Conservation (phyloP, 1,284 basidiomycete genomes). For the Athelia sp. region DNA sequence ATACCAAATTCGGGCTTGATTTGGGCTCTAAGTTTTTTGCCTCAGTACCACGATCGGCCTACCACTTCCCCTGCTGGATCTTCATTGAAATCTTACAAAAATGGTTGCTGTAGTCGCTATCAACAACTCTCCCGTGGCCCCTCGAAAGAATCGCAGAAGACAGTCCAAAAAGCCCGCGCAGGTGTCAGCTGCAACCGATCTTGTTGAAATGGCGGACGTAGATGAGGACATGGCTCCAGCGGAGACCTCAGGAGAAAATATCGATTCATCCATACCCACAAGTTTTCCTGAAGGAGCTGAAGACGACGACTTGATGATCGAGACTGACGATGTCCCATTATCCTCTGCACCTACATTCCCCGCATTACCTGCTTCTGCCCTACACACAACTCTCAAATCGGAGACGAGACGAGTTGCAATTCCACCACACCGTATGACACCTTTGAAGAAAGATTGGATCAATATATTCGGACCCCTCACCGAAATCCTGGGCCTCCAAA, state of each 20-base stretch:
- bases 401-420: conserved; percentile 84
- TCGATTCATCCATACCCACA: background rate
- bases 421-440: conserved; percentile 96
- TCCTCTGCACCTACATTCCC: conserved; percentile 59
- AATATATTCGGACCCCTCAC: conserved; percentile 96
- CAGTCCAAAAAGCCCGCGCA: conserved; percentile 39
- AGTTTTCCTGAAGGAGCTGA: conserved; percentile 18
- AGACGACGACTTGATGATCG: conserved; percentile 65
- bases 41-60: background rate
- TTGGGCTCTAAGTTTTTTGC: no score
- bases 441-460: conserved; percentile 96
- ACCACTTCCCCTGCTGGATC: no score
- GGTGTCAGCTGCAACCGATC: conserved; percentile 12
- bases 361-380: conserved; percentile 54
- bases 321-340: conserved; percentile 39
- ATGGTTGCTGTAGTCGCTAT: conserved; percentile 54
- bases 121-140: conserved; percentile 27
- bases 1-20: no score
- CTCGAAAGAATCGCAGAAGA: conserved; percentile 54
- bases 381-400: conserved; percentile 57
- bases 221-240: background rate
- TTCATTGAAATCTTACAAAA: conserved; percentile 1
- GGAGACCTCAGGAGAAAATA: background rate
- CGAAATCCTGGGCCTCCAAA: conserved; percentile 91
- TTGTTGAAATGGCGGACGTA: conserved; percentile 34